Evolutionary conservation across 2,329 filamentous ascomycete genomes (phyloP).

Genomic region (Incumbomyces lentus): DNA sequence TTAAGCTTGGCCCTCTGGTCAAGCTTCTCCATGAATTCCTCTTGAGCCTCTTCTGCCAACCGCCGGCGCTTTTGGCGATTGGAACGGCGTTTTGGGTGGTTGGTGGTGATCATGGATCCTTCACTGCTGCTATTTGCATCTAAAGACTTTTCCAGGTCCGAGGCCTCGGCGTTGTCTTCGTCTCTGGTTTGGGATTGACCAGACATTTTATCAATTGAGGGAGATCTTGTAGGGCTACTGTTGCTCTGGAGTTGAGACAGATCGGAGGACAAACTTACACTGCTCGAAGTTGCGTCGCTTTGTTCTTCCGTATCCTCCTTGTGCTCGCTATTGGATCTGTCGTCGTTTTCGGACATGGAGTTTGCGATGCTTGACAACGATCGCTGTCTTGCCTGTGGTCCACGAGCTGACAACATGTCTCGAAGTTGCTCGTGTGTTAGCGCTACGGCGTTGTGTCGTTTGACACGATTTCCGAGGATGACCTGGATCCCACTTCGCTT

Average conservation of each 20-base stretch:
- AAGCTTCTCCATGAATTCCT: constrained; percentile 36
- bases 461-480: constrained; percentile 28
- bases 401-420: constrained; percentile 23
- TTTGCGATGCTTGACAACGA: constrained; percentile 12
- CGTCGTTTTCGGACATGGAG: neutral
- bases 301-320: neutral
- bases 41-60: constrained; percentile 27
- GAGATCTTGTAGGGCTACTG: neutral
- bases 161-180: constrained; percentile 1
- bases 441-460: constrained; percentile 22
- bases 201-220: neutral
- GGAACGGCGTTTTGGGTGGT: constrained; percentile 8
- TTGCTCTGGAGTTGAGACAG: neutral
- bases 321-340: neutral
- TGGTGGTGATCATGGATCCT: neutral
- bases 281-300: neutral
- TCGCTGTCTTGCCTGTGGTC: constrained; percentile 2
- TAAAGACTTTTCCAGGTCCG: neutral
- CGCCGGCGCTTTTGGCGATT: constrained; percentile 14
- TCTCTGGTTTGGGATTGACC: no score
- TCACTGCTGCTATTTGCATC: neutral
- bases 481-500: constrained; percentile 45
- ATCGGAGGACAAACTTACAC: neutral
- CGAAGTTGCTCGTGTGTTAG: constrained; percentile 36
- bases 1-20: constrained; percentile 35